Evolutionary conservation across 2,329 filamentous ascomycete genomes (phyloP).

Genomic region (Colletotrichum godetiae): DNA sequence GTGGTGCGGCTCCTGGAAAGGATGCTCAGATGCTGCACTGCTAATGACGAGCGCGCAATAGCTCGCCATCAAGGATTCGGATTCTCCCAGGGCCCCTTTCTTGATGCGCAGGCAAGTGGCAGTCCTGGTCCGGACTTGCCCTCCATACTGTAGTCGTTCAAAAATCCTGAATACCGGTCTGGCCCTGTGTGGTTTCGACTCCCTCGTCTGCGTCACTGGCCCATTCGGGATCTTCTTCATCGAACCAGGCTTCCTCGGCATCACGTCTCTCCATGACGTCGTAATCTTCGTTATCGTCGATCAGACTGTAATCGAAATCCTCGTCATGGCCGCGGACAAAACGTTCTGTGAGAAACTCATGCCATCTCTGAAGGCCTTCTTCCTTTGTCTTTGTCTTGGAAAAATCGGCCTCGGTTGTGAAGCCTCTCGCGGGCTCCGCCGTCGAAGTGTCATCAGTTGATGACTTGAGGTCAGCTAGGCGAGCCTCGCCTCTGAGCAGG

Average conservation of each 20-base stretch:
- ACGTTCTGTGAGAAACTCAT: constrained; percentile 75
- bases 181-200: constrained; percentile 52
- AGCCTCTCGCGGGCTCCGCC: background rate
- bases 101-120: background rate
- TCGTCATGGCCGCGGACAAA: constrained; percentile 81
- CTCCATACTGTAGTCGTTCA: constrained; percentile 49
- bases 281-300: constrained; percentile 79
- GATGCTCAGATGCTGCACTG: background rate
- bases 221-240: constrained; percentile 80
- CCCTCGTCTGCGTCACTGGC: constrained; percentile 57
- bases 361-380: constrained; percentile 77
- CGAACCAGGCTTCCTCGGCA: constrained; percentile 81
- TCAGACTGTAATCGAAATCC: constrained; percentile 80
- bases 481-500: constrained; percentile 80
- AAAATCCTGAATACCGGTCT: constrained; percentile 80
- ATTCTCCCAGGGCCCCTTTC: background rate
- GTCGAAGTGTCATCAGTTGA: background rate
- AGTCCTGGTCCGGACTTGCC: background rate
- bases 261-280: constrained; percentile 73
- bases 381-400: constrained; percentile 66
- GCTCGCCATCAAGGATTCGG: background rate
- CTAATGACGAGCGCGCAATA: background rate
- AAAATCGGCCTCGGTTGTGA: constrained; percentile 35
- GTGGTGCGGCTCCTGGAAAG: background rate
- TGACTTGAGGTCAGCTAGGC: constrained; percentile 66